Percentiles rank a stretch among this genome's conserved stretches.
phyloP scores from a whole-genome alignment of 2,329 filamentous ascomycete species.

The Ascocoryne sarcoides region DNA sequence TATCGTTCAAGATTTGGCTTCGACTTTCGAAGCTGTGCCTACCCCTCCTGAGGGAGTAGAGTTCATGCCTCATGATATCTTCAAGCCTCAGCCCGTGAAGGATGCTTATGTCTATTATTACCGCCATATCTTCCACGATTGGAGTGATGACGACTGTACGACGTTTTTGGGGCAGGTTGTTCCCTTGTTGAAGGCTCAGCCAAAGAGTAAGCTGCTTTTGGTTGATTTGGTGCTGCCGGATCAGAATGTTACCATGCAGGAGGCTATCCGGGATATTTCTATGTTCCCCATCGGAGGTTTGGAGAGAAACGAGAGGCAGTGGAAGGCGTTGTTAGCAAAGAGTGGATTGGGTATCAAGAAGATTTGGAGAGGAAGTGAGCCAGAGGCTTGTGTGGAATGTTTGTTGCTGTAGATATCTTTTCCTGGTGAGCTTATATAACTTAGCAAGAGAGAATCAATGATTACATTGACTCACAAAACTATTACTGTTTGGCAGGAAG shows the following conservation, averaged over 20 bases:
- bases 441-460: no score
- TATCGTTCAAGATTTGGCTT: conserved; percentile 15
- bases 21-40: conserved; percentile 4
- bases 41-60: conserved; percentile 20
- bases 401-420: conserved; percentile 2
- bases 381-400: conserved; percentile 13
- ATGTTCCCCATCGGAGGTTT: conserved; percentile 20
- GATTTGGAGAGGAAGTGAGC: conserved; percentile 20
- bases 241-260: conserved; percentile 15
- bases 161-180: conserved; percentile 13
- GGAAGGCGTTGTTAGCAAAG: conserved; percentile 15
- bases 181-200: conserved; percentile 13
- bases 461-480: no score
- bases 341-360: conserved; percentile 19
- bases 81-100: conserved; percentile 18
- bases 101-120: conserved; percentile 16
- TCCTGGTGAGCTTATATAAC: no score
- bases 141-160: conserved; percentile 17
- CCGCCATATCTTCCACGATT: conserved; percentile 19
- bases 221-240: conserved; percentile 21
- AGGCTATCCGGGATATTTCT: conserved; percentile 16
- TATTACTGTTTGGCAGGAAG: no score
- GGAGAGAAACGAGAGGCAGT: conserved; percentile 19
- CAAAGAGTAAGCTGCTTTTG: conserved; percentile 17
- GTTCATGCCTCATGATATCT: conserved; percentile 27